phyloP scores from a whole-genome alignment of 345 rosid genomes.

The Orychophragmus violaceus region DNA sequence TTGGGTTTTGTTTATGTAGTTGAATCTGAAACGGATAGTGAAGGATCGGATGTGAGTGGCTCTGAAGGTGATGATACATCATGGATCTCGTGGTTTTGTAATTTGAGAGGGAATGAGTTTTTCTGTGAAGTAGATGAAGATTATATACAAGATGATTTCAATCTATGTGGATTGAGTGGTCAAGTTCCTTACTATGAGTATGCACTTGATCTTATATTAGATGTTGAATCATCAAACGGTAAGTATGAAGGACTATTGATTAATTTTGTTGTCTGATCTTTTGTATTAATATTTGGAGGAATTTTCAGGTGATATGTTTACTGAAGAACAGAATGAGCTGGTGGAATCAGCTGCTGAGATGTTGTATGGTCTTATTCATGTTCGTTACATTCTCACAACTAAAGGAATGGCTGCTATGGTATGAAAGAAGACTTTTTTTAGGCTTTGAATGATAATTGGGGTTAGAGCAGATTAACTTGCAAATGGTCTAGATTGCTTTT shows the following conservation, averaged over 20 bases:
- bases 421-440: background rate
- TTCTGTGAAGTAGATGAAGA: slow-evolving; percentile 98
- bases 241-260: slow-evolving; percentile 8
- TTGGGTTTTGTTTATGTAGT: slow-evolving; percentile 29
- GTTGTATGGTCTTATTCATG: slow-evolving; percentile 95
- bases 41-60: slow-evolving; percentile 88
- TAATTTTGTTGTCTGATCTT: background rate
- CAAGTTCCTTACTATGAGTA: slow-evolving; percentile 86
- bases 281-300: background rate
- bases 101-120: slow-evolving; percentile 89
- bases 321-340: slow-evolving; percentile 92
- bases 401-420: slow-evolving; percentile 98
- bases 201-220: slow-evolving; percentile 90
- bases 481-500: no score
- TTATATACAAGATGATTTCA: slow-evolving; percentile 92
- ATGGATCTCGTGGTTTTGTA: slow-evolving; percentile 99
- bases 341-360: slow-evolving; percentile 97
- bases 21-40: slow-evolving; percentile 77
- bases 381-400: slow-evolving; percentile 79
- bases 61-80: slow-evolving; percentile 83
- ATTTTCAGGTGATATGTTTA: slow-evolving; percentile 77
- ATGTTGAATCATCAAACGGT: slow-evolving; percentile 93
- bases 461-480: no score
- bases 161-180: slow-evolving; percentile 94
- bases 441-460: no score